phyloP scores from a whole-genome alignment of 2,329 filamentous ascomycete genomes.

The Didymella sp. region DNA sequence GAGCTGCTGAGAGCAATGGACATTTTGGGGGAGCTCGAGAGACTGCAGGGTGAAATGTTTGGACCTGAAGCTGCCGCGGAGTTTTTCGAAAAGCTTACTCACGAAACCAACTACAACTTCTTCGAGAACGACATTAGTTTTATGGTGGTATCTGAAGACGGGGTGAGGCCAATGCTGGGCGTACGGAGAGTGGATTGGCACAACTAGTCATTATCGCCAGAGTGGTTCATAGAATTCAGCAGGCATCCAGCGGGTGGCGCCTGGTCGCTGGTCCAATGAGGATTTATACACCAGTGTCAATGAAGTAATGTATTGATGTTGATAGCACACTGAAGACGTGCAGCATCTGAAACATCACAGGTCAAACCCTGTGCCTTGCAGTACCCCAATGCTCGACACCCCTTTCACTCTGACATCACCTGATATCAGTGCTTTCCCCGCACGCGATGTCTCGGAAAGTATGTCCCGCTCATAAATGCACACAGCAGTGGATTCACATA shows the following conservation, averaged over 20 bases:
- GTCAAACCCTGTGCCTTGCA: too few species aligned
- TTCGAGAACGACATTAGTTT: slow-evolving; percentile 15
- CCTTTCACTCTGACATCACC: too few species aligned
- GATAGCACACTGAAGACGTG: too few species aligned
- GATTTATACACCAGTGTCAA: neutral
- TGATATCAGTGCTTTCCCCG: too few species aligned
- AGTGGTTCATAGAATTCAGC: neutral
- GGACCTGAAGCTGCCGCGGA: neutral
- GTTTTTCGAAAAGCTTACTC: slow-evolving; percentile 1
- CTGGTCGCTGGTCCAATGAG: neutral
- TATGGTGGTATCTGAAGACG: neutral
- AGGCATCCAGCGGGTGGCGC: neutral
- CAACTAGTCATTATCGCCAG: neutral
- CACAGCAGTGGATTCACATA: too few species aligned
- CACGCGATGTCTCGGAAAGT: too few species aligned
- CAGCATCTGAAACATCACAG: too few species aligned
- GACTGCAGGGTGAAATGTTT: neutral
- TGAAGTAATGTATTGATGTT: too few species aligned
- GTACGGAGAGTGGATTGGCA: slow-evolving; percentile 18
- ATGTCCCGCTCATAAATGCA: too few species aligned
- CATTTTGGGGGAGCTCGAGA: neutral
- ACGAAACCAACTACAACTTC: slow-evolving; percentile 12
- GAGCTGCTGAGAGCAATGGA: neutral
- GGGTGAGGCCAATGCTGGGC: neutral
- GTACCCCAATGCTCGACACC: too few species aligned